Evolutionary conservation across 2,329 filamentous ascomycete species (phyloP), one percentile per base, ranked within the genome.

Genomic region (Alternaria ventricosa): DNA sequence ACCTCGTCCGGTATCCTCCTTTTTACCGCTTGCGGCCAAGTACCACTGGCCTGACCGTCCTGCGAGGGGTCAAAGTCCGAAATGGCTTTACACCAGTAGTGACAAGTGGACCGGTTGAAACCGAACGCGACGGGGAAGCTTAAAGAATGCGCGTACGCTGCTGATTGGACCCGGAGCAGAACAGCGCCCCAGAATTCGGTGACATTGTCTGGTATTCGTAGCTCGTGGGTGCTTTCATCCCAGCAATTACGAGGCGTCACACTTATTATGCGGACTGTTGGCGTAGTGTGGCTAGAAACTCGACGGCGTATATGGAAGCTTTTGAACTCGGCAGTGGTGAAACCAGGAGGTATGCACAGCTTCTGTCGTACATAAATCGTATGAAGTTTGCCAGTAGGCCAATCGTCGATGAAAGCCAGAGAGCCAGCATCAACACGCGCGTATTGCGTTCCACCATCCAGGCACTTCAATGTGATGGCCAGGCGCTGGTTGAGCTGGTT

Each of bases 331-430:
- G 65, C 46, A 1, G 68, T 68, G 4, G 66, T 70, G 55, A 72
- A 75, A 23, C 67, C 64, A 10, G 61, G 60, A n/a, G 71, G 73
- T 41, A 75, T 70, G 1, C 51, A 66, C 9, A 67, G 68, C 28
- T 65, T 73, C 28, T 75, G 71, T 3, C 71, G 67, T 1, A 75
- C 62, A 28, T 73, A 75, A 3, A 75, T 68, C 5, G 68, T 71
- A 12, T 66, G 67, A 3, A 70, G 64, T n/a, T 70, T 61, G 1
- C 71, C 71, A 5, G 64, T 73, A 10, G 73, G 73, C 71, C 71
- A 75, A 44, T 74, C 3, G 81, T 74, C 1, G 88, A 79, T 0
- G 84, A 87, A n/a, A 84, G 78, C 2, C 86, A 74, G 66, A 87
- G 88, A 0, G 84, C 88, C 0, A 78, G 84, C 63, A 85, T 73